These are phyloP conservation scores for Candida pseudoglaebosa DNA, from an alignment of 805 yeast species.

Conservation along the genomic window DNA sequence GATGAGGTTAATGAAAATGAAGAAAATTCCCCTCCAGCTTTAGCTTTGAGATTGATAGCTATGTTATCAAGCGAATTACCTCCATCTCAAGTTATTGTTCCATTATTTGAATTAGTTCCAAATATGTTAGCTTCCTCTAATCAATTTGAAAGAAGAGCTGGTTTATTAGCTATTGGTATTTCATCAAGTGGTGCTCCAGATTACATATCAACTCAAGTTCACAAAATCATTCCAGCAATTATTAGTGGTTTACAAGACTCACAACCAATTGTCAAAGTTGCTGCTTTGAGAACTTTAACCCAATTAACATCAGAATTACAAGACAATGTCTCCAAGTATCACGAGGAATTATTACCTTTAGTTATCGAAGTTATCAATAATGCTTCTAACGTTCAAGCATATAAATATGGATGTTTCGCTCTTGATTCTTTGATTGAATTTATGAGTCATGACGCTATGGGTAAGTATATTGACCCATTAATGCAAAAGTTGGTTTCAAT, in stretches of 20 bases:
- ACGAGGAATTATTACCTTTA: constrained; percentile 77
- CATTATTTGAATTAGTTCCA: constrained; percentile 65
- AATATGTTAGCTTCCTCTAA: constrained; percentile 54
- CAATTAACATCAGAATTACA: constrained; percentile 81
- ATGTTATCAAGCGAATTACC: constrained; percentile 81
- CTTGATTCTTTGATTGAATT: constrained; percentile 90
- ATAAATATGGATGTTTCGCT: constrained; percentile 87
- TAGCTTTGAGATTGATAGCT: constrained; percentile 78
- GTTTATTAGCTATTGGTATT: constrained; percentile 73
- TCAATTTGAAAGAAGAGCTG: constrained; percentile 82
- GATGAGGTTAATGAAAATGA: constrained; percentile 92
- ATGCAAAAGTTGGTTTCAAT: constrained; percentile 85
- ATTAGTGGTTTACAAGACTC: constrained; percentile 74
- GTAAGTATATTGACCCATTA: constrained; percentile 77
- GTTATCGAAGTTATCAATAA: constrained; percentile 83
- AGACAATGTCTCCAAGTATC: constrained; percentile 79
- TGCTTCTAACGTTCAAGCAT: constrained; percentile 77
- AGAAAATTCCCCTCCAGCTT: constrained; percentile 73
- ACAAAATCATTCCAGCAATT: constrained; percentile 67
- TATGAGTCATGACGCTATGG: constrained; percentile 82
- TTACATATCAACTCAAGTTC: constrained; percentile 70
- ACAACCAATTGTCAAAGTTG: constrained; percentile 71
- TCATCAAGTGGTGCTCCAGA: constrained; percentile 95
- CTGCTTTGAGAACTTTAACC: constrained; percentile 79
- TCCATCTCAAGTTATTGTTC: constrained; percentile 84